Percentiles rank a stretch among this genome's conserved stretches.
Evolutionary conservation across 148 eudicot genomes (phyloP).

Genomic region (Rhododendron molle): DNA sequence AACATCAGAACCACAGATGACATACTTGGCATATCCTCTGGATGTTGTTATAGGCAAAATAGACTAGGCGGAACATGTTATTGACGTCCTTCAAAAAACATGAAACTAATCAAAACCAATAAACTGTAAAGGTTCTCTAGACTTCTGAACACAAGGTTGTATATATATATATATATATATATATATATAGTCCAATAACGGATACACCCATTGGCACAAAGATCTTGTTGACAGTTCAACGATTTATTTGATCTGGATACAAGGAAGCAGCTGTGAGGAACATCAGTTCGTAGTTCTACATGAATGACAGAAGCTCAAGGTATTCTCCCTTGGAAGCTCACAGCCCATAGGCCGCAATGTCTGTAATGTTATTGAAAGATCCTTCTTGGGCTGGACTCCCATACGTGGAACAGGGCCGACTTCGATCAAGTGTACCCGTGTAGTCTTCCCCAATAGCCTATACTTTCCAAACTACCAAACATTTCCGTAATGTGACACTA

Average conservation of each 20-base stretch:
- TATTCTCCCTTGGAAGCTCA: not conserved
- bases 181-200: not conserved
- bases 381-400: not conserved
- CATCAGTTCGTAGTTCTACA: not conserved
- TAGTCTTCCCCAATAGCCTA: not conserved
- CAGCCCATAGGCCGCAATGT: not conserved
- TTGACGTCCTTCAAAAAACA: no score
- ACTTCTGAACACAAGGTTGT: not conserved
- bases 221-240: not conserved
- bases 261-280: no score
- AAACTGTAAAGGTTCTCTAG: no score
- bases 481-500: not conserved
- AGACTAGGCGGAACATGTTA: not conserved
- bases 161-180: no score
- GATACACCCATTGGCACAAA: not conserved
- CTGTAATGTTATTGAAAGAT: not conserved
- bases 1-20: not conserved
- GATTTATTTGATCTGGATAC: not conserved
- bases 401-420: not conserved
- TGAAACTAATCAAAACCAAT: not conserved
- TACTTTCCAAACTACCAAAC: not conserved
- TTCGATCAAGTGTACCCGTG: not conserved
- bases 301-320: not conserved
- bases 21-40: constrained; percentile 12
- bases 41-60: not conserved